A percentile compares a stretch with the other conserved stretches of the same genome.
These are phyloP conservation scores for Claviceps sp. DNA, from an alignment of 2,329 filamentous ascomycete genomes.

Conservation along the genomic window DNA sequence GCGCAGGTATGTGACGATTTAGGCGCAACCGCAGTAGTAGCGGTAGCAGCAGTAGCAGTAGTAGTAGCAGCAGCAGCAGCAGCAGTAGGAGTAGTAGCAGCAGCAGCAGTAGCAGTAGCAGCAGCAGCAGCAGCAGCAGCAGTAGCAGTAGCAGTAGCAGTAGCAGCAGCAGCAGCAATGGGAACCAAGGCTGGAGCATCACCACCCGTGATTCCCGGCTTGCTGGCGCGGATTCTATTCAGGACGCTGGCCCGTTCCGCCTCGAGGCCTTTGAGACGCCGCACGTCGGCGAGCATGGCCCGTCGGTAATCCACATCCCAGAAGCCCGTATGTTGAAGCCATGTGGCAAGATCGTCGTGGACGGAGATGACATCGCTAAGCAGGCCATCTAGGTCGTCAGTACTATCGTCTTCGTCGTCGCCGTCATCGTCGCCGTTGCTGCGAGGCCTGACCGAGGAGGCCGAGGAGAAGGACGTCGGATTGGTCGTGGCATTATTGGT, in stretches of 20 bases:
- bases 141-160: too few species aligned
- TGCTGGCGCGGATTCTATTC: constrained; percentile 7
- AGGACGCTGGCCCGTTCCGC: constrained; percentile 11
- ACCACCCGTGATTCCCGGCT: not conserved
- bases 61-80: too few species aligned
- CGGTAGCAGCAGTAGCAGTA: too few species aligned
- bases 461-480: not conserved
- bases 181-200: not conserved
- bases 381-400: not conserved
- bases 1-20: too few species aligned
- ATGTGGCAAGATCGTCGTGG: constrained; percentile 11
- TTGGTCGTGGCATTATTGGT: not conserved
- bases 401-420: not conserved
- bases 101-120: too few species aligned
- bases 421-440: not conserved
- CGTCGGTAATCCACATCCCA: constrained; percentile 10
- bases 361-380: not conserved
- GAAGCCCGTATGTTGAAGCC: constrained; percentile 15
- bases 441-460: not conserved
- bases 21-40: too few species aligned
- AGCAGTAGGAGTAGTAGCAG: too few species aligned
- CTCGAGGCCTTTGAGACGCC: constrained; percentile 10
- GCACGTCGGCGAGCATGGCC: constrained; percentile 7
- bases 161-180: not conserved
- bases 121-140: too few species aligned